Conservation (phyloP, 768 basidiomycete species). For the Russula olivacea region DNA sequence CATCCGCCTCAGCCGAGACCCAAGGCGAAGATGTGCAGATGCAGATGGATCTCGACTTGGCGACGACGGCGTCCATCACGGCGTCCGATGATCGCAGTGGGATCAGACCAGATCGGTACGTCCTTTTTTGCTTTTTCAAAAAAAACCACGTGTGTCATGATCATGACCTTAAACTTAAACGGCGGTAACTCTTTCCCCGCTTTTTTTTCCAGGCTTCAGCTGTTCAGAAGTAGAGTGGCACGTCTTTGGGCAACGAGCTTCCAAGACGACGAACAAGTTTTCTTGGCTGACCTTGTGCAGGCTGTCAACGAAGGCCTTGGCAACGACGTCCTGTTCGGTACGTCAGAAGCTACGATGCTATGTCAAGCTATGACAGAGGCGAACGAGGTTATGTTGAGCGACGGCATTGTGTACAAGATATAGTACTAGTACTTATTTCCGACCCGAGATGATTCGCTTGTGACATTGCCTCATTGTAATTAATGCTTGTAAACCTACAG, state of each 20-base stretch:
- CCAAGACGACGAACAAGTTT: constrained; percentile 72
- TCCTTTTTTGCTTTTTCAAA: too few relatives aligned
- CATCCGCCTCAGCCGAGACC: constrained; percentile 38
- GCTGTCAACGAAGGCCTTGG: constrained; percentile 72
- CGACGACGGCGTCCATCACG: constrained; percentile 31
- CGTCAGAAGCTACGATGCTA: constrained; percentile 68
- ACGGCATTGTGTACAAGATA: constrained; percentile 81
- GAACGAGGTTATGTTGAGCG: constrained; percentile 84
- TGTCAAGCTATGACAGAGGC: constrained; percentile 70
- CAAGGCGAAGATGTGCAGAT: constrained; percentile 52
- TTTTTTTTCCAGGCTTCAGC: constrained; percentile 46
- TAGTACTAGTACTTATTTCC: constrained; percentile 31
- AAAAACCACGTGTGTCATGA: too few relatives aligned
- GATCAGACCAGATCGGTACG: constrained; percentile 55
- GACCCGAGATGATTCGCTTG: background rate
- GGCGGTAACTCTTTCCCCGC: too few relatives aligned
- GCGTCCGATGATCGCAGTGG: constrained; percentile 39
- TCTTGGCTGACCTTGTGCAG: constrained; percentile 62
- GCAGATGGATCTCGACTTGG: constrained; percentile 51
- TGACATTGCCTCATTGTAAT: background rate
- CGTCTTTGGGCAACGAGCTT: constrained; percentile 59
- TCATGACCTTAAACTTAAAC: too few relatives aligned
- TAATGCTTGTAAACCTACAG: too few relatives aligned
- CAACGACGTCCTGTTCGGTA: constrained; percentile 67
- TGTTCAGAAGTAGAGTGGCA: constrained; percentile 79